Evolutionary conservation across 768 basidiomycete genomes (phyloP).

Genomic region (Hebeloma cylindrosporum): DNA sequence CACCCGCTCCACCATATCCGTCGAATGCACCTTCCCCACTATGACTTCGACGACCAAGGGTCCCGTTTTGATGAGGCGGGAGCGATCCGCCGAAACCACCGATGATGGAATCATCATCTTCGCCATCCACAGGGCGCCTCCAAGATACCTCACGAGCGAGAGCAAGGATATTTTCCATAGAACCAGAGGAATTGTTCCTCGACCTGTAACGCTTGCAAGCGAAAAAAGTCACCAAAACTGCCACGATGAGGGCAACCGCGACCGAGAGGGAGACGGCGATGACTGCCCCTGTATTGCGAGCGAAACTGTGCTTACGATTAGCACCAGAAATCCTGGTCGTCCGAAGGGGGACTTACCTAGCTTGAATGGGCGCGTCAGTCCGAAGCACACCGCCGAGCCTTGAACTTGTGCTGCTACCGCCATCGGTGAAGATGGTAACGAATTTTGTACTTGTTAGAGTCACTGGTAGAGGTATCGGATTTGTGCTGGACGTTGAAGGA

Average conservation of each 20-base stretch:
- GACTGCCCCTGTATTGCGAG: slow-evolving; percentile 38
- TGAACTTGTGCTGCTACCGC: no score
- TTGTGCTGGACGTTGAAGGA: no score
- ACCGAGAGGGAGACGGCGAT: slow-evolving; percentile 36
- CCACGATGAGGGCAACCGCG: slow-evolving; percentile 27
- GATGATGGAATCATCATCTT: slow-evolving; percentile 23
- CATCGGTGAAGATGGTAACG: no score
- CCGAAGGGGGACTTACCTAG: slow-evolving; percentile 19
- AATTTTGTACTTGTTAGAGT: no score
- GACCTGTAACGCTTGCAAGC: slow-evolving; percentile 30
- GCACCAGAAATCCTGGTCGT: not conserved
- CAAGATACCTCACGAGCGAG: slow-evolving; percentile 22
- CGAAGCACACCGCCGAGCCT: no score
- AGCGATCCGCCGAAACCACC: slow-evolving; percentile 6
- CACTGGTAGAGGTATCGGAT: no score
- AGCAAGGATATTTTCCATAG: slow-evolving; percentile 23
- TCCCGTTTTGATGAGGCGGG: slow-evolving; percentile 3
- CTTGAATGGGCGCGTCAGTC: slow-evolving; percentile 26
- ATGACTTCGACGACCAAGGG: slow-evolving; percentile 15
- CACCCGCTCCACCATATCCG: slow-evolving; percentile 6
- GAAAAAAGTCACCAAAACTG: slow-evolving; percentile 32
- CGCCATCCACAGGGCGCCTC: slow-evolving; percentile 34
- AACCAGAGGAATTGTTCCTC: slow-evolving; percentile 13
- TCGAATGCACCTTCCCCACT: slow-evolving; percentile 8
- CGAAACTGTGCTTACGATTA: slow-evolving; percentile 27